Conservation (phyloP, 2,329 filamentous ascomycete species). For the Paracorniculantispora psalliotae region DNA sequence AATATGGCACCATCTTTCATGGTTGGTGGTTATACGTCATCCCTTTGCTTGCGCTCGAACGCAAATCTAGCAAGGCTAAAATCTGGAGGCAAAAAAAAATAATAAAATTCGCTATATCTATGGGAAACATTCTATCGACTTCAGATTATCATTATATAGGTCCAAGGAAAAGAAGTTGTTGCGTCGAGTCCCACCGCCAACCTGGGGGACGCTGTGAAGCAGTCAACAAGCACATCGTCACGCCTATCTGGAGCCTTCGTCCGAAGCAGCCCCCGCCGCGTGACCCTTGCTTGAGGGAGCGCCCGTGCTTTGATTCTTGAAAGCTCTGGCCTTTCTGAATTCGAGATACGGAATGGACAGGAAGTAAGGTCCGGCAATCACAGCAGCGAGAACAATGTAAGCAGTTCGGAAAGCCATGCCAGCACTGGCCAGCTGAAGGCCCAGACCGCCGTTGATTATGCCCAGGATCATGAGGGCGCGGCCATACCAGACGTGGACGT, state of each 20-base stretch:
- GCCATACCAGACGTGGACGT: constrained; percentile 60
- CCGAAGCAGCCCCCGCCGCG: neutral
- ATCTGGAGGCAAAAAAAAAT: neutral
- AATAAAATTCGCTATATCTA: neutral
- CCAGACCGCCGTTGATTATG: constrained; percentile 59
- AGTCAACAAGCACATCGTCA: neutral
- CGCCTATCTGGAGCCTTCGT: neutral
- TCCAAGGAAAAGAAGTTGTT: neutral
- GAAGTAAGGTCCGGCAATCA: constrained; percentile 44
- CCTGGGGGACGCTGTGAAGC: too few relatives aligned
- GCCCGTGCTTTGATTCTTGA: neutral
- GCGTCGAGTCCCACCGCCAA: too few relatives aligned
- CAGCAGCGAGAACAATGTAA: constrained; percentile 51
- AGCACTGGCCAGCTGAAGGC: constrained; percentile 45
- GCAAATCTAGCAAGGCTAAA: too few relatives aligned
- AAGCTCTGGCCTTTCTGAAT: neutral
- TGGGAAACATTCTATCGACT: neutral
- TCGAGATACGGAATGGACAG: constrained; percentile 18
- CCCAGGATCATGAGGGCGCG: constrained; percentile 53
- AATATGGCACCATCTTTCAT: too few relatives aligned
- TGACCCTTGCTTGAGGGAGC: constrained; percentile 3
- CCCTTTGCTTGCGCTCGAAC: too few relatives aligned
- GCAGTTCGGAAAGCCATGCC: constrained; percentile 40
- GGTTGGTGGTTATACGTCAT: too few relatives aligned
- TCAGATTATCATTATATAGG: neutral